Base-by-base conservation (phyloP, 345 rosid species). In the Eucalyptus shirleyi region DNA sequence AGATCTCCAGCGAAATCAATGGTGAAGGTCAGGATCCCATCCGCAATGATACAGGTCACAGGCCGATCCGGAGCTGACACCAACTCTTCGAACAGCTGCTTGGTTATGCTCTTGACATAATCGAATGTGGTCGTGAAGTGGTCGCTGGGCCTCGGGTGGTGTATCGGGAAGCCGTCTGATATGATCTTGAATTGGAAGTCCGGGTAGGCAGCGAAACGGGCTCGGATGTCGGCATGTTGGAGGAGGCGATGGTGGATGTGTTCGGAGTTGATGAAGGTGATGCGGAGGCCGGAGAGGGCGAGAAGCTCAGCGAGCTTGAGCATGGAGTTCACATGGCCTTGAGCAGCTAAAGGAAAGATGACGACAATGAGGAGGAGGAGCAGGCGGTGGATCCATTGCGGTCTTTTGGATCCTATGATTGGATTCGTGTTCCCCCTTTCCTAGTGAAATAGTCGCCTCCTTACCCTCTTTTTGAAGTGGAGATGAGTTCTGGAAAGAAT, bases 251-350 rank as follows among this genome's bases (percentile, higher is more conserved):
- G 88, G 45, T 95, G 93, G 92, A 82, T 92, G 91, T 93, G 62
- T 9, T 92, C 91, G 45, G 93, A 89, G 92, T 91, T 94, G 77
- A 95, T 88, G 92, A 97, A 95, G 87, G 98, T 96, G 91, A 96
- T 86, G 15, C 92, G 92, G 55, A 96, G 88, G 65, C 95, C 94
- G 10, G 92, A 86, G 40, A 93, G 91, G 87, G 87, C 56, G 3
- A 97, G 90, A 18, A 94, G 93, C 91, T 95, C 95, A 4, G 97
- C 95, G 6, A 97, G 93, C 90, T 95, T 94, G 77, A 97, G 92
- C 96, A 94, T 93, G 89, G 96, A 91, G 95, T 92, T 97, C 28
- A 96, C 94, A 87, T 97, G 97, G 69, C 97, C 95, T 72, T 95
- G 96, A 21, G 90, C 86, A n/a, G 97, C 98, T 26, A 95, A 50